A percentile compares a stretch with the other conserved stretches of the same genome.
Evolutionary conservation across 441 rosid species (phyloP).

Genomic region (Omphalea diandra): DNA sequence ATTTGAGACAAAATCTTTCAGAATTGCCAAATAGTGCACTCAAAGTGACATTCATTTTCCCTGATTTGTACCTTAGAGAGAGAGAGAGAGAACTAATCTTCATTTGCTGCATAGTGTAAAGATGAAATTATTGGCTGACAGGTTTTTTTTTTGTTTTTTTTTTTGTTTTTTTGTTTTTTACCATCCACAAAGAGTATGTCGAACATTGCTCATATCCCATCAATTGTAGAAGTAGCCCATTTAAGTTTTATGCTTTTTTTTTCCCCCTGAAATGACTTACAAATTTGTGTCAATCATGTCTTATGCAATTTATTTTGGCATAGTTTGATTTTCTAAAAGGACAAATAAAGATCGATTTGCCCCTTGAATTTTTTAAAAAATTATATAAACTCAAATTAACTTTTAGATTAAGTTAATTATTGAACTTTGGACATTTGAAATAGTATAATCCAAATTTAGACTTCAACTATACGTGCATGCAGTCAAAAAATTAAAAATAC

Average conservation of each 20-base stretch:
- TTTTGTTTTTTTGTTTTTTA: too few relatives aligned
- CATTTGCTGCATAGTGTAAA: slow-evolving; percentile 16
- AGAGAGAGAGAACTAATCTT: too few relatives aligned
- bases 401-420: too few relatives aligned
- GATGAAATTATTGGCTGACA: slow-evolving; percentile 1
- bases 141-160: too few relatives aligned
- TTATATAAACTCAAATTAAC: too few relatives aligned
- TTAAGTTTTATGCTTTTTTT: background rate
- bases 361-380: too few relatives aligned
- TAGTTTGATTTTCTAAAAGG: slow-evolving; percentile 15
- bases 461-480: too few relatives aligned
- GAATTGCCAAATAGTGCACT: background rate
- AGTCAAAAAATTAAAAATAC: too few relatives aligned
- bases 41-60: slow-evolving; percentile 12
- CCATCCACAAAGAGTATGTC: slow-evolving; percentile 29
- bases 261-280: background rate
- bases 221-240: slow-evolving; percentile 1
- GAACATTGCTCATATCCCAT: slow-evolving; percentile 16
- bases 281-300: slow-evolving; percentile 27
- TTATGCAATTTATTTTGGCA: slow-evolving; percentile 23
- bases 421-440: too few relatives aligned
- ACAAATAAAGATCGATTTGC: too few relatives aligned
- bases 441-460: too few relatives aligned
- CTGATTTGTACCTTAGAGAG: too few relatives aligned
- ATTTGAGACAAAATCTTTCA: background rate